Evolutionary conservation across 1,284 basidiomycete genomes (phyloP).

Genomic region (Ustilago crameri): DNA sequence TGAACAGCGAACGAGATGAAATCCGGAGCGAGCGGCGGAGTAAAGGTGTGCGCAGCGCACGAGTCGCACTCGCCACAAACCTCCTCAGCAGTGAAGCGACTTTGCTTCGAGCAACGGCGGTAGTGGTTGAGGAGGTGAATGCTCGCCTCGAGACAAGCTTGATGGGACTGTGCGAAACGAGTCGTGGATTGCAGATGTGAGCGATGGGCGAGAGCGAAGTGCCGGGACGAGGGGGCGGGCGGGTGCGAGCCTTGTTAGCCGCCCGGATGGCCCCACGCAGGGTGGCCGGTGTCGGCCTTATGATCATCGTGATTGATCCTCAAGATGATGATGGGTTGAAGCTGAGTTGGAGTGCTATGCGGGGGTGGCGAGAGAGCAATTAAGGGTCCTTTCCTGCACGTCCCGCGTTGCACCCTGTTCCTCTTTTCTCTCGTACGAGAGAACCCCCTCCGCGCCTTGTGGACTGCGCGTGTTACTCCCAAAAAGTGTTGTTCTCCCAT

Average conservation of each 20-base stretch:
- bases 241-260: slow-evolving; percentile 2
- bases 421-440: slow-evolving; percentile 7
- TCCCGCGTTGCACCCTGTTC: neutral
- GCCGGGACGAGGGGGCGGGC: slow-evolving; percentile 7
- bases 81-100: neutral
- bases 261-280: slow-evolving; percentile 9
- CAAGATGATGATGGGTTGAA: slow-evolving; percentile 5
- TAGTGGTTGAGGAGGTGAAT: slow-evolving; percentile 4
- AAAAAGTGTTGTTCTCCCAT: slow-evolving; percentile 26
- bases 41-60: neutral
- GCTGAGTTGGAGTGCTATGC: neutral
- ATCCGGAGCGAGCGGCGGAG: slow-evolving; percentile 1
- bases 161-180: neutral
- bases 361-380: neutral
- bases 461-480: neutral
- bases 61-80: neutral
- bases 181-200: neutral
- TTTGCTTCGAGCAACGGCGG: neutral
- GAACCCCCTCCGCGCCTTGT: neutral
- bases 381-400: neutral
- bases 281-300: slow-evolving; percentile 22
- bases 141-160: slow-evolving; percentile 2
- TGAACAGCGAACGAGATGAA: neutral
- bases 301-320: slow-evolving; percentile 6
- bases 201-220: slow-evolving; percentile 1